Conservation (phyloP, 495 filamentous ascomycete species). For the Tetracladium marchalianum region DNA sequence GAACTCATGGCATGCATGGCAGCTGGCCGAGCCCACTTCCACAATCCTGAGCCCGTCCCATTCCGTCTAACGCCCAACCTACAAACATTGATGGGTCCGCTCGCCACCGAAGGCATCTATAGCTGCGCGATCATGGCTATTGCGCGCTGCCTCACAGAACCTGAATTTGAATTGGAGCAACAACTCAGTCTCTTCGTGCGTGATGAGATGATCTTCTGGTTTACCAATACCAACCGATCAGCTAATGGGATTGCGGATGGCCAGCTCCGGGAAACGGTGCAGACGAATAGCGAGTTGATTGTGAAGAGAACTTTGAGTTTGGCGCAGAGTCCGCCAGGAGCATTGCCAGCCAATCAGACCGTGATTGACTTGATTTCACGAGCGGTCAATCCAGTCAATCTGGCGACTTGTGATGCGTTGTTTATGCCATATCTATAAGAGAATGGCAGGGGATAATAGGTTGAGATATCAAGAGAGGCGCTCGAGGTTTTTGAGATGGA, state of each 20-base stretch:
- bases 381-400: constrained; percentile 76
- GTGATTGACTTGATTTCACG: constrained; percentile 82
- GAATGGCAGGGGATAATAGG: no score
- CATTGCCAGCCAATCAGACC: constrained; percentile 89
- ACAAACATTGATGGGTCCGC: constrained; percentile 88
- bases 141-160: constrained; percentile 89
- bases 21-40: constrained; percentile 71
- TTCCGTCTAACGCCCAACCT: constrained; percentile 97
- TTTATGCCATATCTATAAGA: constrained; percentile 93
- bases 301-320: constrained; percentile 81
- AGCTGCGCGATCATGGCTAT: constrained; percentile 88
- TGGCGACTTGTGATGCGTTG: constrained; percentile 77
- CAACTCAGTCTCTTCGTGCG: constrained; percentile 88
- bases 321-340: constrained; percentile 51
- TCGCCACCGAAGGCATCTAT: constrained; percentile 92
- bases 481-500: not conserved
- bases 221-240: constrained; percentile 65
- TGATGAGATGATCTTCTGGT: constrained; percentile 98
- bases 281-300: constrained; percentile 78
- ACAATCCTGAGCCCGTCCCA: constrained; percentile 86
- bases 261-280: constrained; percentile 76
- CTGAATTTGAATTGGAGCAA: constrained; percentile 81
- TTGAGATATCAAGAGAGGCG: no score
- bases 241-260: constrained; percentile 46
- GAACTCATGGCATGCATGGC: constrained; percentile 84